Percentiles rank a stretch among this genome's conserved stretches.
Evolutionary conservation across 805 yeast genomes (phyloP).

Genomic region (Saturnispora sanitii): DNA sequence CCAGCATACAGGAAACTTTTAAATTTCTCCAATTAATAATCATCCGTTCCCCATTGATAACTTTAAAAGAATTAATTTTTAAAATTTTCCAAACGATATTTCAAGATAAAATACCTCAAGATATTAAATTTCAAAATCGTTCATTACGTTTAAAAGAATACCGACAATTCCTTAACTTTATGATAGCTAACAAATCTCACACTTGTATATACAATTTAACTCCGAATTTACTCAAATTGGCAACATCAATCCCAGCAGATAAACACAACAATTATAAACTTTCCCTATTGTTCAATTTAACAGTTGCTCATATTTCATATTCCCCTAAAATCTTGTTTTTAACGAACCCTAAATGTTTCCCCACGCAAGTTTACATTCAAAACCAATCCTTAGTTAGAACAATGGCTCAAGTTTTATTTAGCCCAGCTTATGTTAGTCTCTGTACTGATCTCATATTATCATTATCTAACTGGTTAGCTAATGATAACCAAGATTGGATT

Average conservation of each 20-base stretch:
- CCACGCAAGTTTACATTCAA: slow-evolving; percentile 10
- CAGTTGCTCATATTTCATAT: slow-evolving; percentile 9
- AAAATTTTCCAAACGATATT: background rate
- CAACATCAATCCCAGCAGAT: background rate
- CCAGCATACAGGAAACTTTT: background rate
- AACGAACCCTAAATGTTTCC: slow-evolving; percentile 11
- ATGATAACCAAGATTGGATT: slow-evolving; percentile 10
- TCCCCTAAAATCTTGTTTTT: slow-evolving; percentile 7
- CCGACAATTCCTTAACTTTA: background rate
- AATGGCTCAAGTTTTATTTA: slow-evolving; percentile 7
- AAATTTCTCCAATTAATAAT: background rate
- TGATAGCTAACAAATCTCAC: background rate
- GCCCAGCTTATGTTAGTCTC: background rate
- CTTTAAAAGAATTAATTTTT: background rate
- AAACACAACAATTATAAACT: background rate
- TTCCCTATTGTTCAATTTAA: slow-evolving; percentile 8
- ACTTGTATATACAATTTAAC: background rate
- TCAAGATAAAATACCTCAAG: too few relatives aligned
- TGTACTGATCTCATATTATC: background rate
- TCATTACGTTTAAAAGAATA: too few relatives aligned
- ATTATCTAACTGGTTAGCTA: slow-evolving; percentile 8
- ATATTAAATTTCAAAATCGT: too few relatives aligned
- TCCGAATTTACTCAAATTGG: background rate
- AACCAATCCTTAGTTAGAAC: slow-evolving; percentile 7
- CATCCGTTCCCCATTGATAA: background rate